These are phyloP conservation scores for Lecanicillium sp. DNA, from an alignment of 2,329 filamentous ascomycete genomes.

Conservation along the genomic window DNA sequence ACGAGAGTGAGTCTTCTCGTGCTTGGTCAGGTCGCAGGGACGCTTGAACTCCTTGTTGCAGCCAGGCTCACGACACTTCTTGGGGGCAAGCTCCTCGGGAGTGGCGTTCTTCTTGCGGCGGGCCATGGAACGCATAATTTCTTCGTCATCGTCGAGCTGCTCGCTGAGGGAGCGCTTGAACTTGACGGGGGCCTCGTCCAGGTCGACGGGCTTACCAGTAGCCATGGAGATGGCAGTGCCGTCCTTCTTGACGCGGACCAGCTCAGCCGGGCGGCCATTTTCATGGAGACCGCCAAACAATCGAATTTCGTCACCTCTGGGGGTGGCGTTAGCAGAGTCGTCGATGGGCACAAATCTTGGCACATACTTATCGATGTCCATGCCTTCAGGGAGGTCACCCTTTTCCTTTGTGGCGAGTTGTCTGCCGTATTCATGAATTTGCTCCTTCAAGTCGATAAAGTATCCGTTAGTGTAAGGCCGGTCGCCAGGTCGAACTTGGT, in stretches of 20 bases:
- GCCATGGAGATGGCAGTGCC: slow-evolving; percentile 74
- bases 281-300: slow-evolving; percentile 75
- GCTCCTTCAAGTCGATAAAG: slow-evolving; percentile 92
- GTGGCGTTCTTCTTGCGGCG: slow-evolving; percentile 89
- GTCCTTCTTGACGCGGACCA: slow-evolving; percentile 75
- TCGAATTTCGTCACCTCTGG: slow-evolving; percentile 60
- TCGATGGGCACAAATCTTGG: slow-evolving; percentile 26
- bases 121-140: slow-evolving; percentile 87
- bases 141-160: slow-evolving; percentile 70
- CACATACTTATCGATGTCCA: slow-evolving; percentile 54
- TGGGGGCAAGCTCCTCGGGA: slow-evolving; percentile 73
- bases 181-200: slow-evolving; percentile 44
- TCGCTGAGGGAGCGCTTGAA: slow-evolving; percentile 64
- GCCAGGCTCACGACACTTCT: slow-evolving; percentile 66
- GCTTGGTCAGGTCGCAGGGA: slow-evolving; percentile 95
- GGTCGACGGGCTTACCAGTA: slow-evolving; percentile 58
- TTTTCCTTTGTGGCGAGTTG: slow-evolving; percentile 72
- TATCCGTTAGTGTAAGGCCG: slow-evolving; percentile 93
- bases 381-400: slow-evolving; percentile 50
- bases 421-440: slow-evolving; percentile 83
- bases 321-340: slow-evolving; percentile 24
- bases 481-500: slow-evolving; percentile 78
- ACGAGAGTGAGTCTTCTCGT: slow-evolving; percentile 94
- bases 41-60: slow-evolving; percentile 94
- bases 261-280: slow-evolving; percentile 76